These are phyloP conservation scores for Dendrobium huoshanense DNA, from an alignment of 106 monocot genomes.

Conservation along the genomic window DNA sequence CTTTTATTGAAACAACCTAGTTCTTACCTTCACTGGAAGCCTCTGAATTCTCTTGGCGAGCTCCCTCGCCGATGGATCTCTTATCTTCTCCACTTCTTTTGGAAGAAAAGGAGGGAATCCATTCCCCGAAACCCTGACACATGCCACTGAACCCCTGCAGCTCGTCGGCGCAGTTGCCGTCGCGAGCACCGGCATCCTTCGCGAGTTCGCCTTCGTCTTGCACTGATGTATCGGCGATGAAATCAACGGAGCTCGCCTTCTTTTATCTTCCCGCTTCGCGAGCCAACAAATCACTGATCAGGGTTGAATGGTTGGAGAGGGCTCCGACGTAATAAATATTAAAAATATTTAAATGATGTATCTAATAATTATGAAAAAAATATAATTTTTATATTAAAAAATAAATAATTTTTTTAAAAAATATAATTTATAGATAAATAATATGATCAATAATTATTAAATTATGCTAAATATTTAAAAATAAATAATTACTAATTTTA, in stretches of 20 bases:
- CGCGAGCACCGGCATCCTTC: slow-evolving; percentile 17
- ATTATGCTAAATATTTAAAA: no score
- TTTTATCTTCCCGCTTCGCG: background rate
- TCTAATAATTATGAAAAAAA: no score
- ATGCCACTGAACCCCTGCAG: background rate
- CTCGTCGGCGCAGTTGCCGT: slow-evolving; percentile 5
- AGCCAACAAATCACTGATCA: background rate
- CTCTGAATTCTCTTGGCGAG: slow-evolving; percentile 77
- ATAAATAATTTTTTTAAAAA: no score
- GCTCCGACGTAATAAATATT: no score
- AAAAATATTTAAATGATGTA: no score
- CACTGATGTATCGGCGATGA: background rate
- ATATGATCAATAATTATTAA: no score
- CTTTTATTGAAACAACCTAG: background rate
- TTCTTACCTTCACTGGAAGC: slow-evolving; percentile 57
- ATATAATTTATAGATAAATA: no score
- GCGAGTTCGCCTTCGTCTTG: background rate
- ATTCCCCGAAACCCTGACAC: slow-evolving; percentile 20
- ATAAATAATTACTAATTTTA: no score
- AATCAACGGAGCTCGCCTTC: background rate
- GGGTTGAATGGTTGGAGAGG: no score
- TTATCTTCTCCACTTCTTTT: slow-evolving; percentile 62
- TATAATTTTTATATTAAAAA: no score
- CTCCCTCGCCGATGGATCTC: slow-evolving; percentile 42
- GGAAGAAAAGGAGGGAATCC: slow-evolving; percentile 84